Percentiles rank a stretch among this genome's conserved stretches.
These are phyloP conservation scores for Mycena chlorophos DNA, from an alignment of 768 basidiomycete genomes.

Conservation along the genomic window DNA sequence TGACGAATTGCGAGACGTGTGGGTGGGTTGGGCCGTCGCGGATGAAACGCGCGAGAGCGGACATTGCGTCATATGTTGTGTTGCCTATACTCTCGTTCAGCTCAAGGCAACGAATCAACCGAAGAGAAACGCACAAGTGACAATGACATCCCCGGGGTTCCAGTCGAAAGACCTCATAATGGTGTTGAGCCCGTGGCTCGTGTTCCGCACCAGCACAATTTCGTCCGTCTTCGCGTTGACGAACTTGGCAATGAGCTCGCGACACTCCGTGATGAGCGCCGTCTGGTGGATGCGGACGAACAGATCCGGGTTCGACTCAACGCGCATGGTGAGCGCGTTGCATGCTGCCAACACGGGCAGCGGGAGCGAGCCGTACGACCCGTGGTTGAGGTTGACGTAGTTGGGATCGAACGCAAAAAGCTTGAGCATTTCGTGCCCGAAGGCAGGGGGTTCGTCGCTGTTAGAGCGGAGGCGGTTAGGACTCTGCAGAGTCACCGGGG, in stretches of 20 bases:
- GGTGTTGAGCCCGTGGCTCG: slow-evolving; percentile 66
- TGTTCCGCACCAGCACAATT: slow-evolving; percentile 60
- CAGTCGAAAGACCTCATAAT: slow-evolving; percentile 68
- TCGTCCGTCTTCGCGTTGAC: slow-evolving; percentile 54
- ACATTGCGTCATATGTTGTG: slow-evolving; percentile 56
- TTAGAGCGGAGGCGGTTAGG: too few species aligned
- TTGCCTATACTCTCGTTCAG: slow-evolving; percentile 37
- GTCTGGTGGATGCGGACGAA: slow-evolving; percentile 46
- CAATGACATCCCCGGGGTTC: slow-evolving; percentile 65
- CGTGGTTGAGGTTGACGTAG: slow-evolving; percentile 67
- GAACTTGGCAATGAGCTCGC: slow-evolving; percentile 51
- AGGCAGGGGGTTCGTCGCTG: too few species aligned
- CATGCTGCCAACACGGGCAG: slow-evolving; percentile 49
- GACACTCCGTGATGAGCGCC: slow-evolving; percentile 37
- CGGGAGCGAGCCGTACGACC: slow-evolving; percentile 61
- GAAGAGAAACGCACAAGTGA: slow-evolving; percentile 48
- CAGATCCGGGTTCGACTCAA: slow-evolving; percentile 58
- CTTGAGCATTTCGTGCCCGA: slow-evolving; percentile 56
- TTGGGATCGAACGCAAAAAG: slow-evolving; percentile 57
- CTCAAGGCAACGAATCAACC: neutral
- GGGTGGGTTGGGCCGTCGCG: slow-evolving; percentile 52
- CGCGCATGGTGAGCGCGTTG: slow-evolving; percentile 38
- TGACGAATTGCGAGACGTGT: slow-evolving; percentile 40
- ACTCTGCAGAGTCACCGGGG: too few species aligned
- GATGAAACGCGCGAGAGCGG: slow-evolving; percentile 49